These are phyloP conservation scores for Podospora fimiseda DNA, from an alignment of 495 filamentous ascomycete genomes.

Conservation along the genomic window DNA sequence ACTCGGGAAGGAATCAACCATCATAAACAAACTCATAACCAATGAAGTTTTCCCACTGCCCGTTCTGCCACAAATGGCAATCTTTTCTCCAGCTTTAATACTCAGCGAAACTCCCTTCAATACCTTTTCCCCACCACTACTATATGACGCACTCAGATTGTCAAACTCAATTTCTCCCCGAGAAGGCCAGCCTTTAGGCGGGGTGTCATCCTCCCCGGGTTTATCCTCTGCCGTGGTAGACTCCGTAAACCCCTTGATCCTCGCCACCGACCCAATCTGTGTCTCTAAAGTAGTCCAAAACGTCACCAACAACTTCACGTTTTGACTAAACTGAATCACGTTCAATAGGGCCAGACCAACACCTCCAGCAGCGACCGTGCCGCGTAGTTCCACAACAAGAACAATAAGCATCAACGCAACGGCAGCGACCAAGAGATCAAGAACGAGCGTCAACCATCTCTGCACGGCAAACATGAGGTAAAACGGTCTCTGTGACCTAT, in stretches of 20 bases:
- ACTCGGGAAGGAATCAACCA: slow-evolving; percentile 22
- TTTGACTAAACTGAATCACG: slow-evolving; percentile 29
- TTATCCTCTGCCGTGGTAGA: slow-evolving; percentile 32
- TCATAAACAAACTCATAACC: slow-evolving; percentile 30
- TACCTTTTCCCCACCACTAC: slow-evolving; percentile 10
- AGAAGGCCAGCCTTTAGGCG: slow-evolving; percentile 31
- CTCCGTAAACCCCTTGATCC: slow-evolving; percentile 37
- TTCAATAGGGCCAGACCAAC: slow-evolving; percentile 29
- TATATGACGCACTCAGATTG: slow-evolving; percentile 33
- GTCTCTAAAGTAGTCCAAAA: slow-evolving; percentile 48
- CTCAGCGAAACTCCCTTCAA: slow-evolving; percentile 30
- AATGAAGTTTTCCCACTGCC: slow-evolving; percentile 39
- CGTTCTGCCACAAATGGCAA: slow-evolving; percentile 30
- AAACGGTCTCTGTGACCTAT: slow-evolving; percentile 37
- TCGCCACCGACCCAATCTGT: slow-evolving; percentile 46
- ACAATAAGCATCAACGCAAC: slow-evolving; percentile 43
- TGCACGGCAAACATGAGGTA: slow-evolving; percentile 42
- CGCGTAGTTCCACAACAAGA: slow-evolving; percentile 29
- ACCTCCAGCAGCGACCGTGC: slow-evolving; percentile 28
- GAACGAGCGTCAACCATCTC: slow-evolving; percentile 39
- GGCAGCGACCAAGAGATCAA: slow-evolving; percentile 39
- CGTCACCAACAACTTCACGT: slow-evolving; percentile 31
- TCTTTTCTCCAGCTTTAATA: slow-evolving; percentile 34
- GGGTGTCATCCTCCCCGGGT: slow-evolving; percentile 16
- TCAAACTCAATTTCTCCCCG: slow-evolving; percentile 30